Base-by-base conservation (phyloP, 2,329 filamentous ascomycete species). In the Atkinsonella hypoxylon region DNA sequence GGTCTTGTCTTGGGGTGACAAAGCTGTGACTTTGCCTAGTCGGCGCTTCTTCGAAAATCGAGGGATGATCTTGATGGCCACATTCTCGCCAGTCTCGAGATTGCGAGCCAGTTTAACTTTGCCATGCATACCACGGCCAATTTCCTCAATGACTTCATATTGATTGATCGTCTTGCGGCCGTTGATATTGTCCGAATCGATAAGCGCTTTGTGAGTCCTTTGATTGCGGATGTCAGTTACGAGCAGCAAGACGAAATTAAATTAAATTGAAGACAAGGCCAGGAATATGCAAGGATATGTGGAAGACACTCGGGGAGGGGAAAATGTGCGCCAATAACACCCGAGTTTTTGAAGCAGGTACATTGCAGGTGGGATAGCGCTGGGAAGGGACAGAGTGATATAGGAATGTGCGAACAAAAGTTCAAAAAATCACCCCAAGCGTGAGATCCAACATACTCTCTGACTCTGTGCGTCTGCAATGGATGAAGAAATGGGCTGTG, bases 1-100 rank as follows among this genome's bases (percentile, higher is more conserved):
- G 51, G 87, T 89, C 72, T 90, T 91, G 66, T 88, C 84, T 60
- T 82, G 78, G 3, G 78, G 79, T 1, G 78, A 79, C 61, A 71
- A 68, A 54, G 80, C 78, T 1, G 77, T 82, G 51, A 91, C 84
- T 63, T 87, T 87, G 49, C 93, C 93, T n/a, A 98, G 76, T 26
- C 91, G 86, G 51, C 90, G 83, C 60, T 88, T 89, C 71, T 95
- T 96, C 48, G 91, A 95, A 64, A 93, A 95, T 38, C 93, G 83
- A 52, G 95, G 89, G 45, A 98, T 95, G 60, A 98, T 98, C 72
- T 98, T 98, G 76, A 98, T 96, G 51, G 93, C 93, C 4, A 98
- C 91, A 63, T 85, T 84, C 49, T 87, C 83, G 54, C 78, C 78
- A 1, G 80, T 89, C 51, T 83, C 74, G 44, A 89, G 73, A 63